Evolutionary conservation across 2,329 filamentous ascomycete species (phyloP), one percentile per base, ranked within the genome.

Genomic region (Chaetothyriales sp.): DNA sequence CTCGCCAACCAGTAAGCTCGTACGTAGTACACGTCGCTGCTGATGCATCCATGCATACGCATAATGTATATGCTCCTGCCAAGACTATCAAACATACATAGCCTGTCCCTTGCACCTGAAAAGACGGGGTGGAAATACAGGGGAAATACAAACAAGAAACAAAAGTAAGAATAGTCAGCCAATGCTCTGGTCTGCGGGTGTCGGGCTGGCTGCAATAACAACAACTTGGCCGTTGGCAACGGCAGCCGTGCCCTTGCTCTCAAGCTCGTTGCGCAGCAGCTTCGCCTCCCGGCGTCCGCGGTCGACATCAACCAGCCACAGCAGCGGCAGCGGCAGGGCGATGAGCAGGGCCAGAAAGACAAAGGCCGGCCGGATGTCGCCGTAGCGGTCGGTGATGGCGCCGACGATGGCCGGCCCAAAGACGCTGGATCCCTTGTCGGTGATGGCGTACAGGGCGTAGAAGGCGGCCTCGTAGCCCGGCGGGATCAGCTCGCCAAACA

Each of bases 341-440:
- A 98, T 85, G n/a, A 98, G 70, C 4, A 81, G 74, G 0, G 87
- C 88, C 43, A 98, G 73, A 65, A 98, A 98, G 76, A 85, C 89
- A 67, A 98, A 98, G 0, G 90, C 89, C 5, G 85, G 85, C 47
- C 86, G 77, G 53, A 92, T 90, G 60, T 86, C 82, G 4, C 86
- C 86, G 25, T 83, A 84, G 48, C 73, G 79, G 67, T 97, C 89
- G 10, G 92, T 95, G 58, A 98, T 95, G 10, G 82, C 81, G 1
- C 89, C 92, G 0, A 98, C 92, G 64, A 98, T 90, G 0, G 88
- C 85, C 0, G 92, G 92, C 0, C 92, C 92, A 67, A 98, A 95
- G 1, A 97, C 76, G 64, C 86, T 94, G 19, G 86, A 92, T 1
- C 90, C 89, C 68, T 98, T 98, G 67, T 98, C 92, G 1, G 92